Evolutionary conservation across 352 stramenopile species (phyloP), one percentile per base, ranked within the genome.

Genomic region (Phytopythium helicoides): DNA sequence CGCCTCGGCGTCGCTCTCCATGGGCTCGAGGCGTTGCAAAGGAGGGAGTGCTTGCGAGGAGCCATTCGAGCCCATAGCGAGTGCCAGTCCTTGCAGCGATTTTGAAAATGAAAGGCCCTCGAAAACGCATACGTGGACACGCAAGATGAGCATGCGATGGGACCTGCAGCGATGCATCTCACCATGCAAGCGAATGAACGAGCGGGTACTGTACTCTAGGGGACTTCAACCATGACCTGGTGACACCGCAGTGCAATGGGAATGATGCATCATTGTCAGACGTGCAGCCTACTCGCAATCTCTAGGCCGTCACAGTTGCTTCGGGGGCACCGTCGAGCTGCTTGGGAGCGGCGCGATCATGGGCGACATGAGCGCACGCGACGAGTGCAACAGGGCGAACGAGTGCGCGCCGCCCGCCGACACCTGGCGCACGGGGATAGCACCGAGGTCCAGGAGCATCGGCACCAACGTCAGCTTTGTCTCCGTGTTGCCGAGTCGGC

Each of bases 361-460:
- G n/a, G 78, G 72, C 21, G 76, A 90, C 34, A 81, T 63, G 28
- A 84, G 65, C 14, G 60, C 62, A 14, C 72, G 68, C 41, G 77
- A 79, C 47, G 57, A 73, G 60, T 94, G 83, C 60, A 90, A 67
- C 49, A 94, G 54, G 46, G 78, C 78, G 44, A 84, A 60, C 28
- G 83, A 89, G 61, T 94, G 83, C 10, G 83, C 81, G 8, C 83
- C 83, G 26, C 83, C 83, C 5, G 76, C 75, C 21, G 83, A 89
- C 23, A 90, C 66, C 52, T 92, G 83, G 38, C 72, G 71, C 48
- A 91, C 75, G 6, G 77, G 73, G 23, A 86, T 74, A 39, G 42
- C 39, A 1, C 79, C 76, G 41, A 91, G 62, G 7, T 89, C 63
- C 18, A 93, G 58, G 23, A 39, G 56, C 48, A 72, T 78, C 3